A percentile compares a stretch with the other conserved stretches of the same genome.
phyloP scores from a whole-genome alignment of 176 grass and related monocot genomes.

The Oropetium thomaeum region DNA sequence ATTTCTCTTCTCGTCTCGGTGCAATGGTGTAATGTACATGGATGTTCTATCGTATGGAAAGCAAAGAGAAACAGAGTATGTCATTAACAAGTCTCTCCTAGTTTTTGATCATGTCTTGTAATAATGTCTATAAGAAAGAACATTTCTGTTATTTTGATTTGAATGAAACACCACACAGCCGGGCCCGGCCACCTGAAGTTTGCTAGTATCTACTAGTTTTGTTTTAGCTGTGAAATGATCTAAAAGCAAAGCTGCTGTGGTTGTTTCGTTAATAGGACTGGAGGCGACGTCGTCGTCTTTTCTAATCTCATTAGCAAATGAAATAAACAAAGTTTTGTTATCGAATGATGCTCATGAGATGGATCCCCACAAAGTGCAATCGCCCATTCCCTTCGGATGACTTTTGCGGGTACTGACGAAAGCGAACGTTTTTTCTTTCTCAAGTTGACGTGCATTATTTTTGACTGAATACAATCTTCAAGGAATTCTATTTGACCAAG shows the following conservation, averaged over 20 bases:
- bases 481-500: conserved; percentile 10
- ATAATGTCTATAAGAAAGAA: no score
- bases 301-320: not conserved
- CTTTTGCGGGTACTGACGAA: conserved; percentile 1
- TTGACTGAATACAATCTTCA: not conserved
- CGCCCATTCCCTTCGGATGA: not conserved
- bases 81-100: no score
- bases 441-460: not conserved
- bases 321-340: not conserved
- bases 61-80: not conserved
- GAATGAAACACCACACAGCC: no score
- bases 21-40: not conserved
- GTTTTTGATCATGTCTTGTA: no score
- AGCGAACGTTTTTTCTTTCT: not conserved
- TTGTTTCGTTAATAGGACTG: not conserved
- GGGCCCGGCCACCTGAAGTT: no score
- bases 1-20: conserved; percentile 3
- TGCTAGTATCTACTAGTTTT: not conserved
- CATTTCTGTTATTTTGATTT: no score
- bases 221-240: not conserved
- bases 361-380: not conserved
- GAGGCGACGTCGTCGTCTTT: not conserved
- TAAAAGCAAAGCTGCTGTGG: not conserved
- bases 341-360: not conserved
- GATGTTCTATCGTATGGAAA: not conserved